phyloP scores from a whole-genome alignment of 768 basidiomycete species.

The Boletellus emodensis region DNA sequence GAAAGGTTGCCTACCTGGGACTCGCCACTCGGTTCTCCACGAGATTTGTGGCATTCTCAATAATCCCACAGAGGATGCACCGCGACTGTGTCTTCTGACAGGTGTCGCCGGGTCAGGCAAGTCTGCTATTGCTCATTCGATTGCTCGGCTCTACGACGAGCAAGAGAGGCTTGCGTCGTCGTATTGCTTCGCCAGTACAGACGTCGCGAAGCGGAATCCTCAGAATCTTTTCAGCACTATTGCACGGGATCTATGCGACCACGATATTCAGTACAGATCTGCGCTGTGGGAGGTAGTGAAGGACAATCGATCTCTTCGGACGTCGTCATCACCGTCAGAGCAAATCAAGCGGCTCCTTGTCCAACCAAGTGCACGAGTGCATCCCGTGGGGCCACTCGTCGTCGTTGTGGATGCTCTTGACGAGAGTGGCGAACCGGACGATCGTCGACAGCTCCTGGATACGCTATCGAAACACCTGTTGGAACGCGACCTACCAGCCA shows the following conservation, averaged over 20 bases:
- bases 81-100: constrained; percentile 16
- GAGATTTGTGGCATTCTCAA: neutral
- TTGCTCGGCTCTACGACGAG: constrained; percentile 8
- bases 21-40: neutral
- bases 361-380: too few relatives aligned
- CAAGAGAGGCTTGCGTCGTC: constrained; percentile 22
- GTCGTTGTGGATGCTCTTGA: too few relatives aligned
- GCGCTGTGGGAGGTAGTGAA: constrained; percentile 6
- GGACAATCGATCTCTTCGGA: constrained; percentile 5
- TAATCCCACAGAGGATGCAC: neutral
- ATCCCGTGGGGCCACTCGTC: too few relatives aligned
- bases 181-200: constrained; percentile 15
- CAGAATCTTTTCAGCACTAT: constrained; percentile 25
- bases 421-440: too few relatives aligned
- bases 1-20: constrained; percentile 2
- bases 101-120: constrained; percentile 1
- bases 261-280: constrained; percentile 12
- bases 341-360: too few relatives aligned
- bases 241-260: constrained; percentile 24
- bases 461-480: neutral
- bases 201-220: constrained; percentile 4
- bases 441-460: neutral
- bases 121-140: neutral
- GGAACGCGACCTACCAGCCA: neutral
- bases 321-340: neutral